Evolutionary conservation across 257 asterid genomes (phyloP), one percentile per base, ranked within the genome.

Genomic region (Cynanchum wilfordii): DNA sequence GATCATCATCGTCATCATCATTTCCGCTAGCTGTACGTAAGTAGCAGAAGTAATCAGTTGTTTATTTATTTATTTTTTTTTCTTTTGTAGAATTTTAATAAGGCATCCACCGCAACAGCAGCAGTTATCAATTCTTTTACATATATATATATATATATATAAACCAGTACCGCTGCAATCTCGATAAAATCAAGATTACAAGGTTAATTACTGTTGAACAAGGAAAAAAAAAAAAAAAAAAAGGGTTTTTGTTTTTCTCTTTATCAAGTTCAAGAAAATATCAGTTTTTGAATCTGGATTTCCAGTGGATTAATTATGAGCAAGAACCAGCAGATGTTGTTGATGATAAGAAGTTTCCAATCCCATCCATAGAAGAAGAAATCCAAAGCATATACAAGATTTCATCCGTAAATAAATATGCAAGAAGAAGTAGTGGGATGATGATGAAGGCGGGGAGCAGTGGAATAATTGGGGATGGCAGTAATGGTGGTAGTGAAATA

Each of bases 1-100:
- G 89, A 86, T 87, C 86, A 73, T 45, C 84, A 51, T 56, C 83
- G 44, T 47, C 80, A 71, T 24, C 44, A 38, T 38, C 44, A 38
- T 38, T 38, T 38, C 44, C 7, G 44, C 44, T 38, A 50, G 62
- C 60, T 10, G 78, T 68, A 75, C 33, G 68, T 59, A 73, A 73
- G 51, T 22, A 63, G 70, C 73, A 72, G 36, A 66, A 71, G 30
- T 72, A 33, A n/a, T n/a, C n/a, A n/a, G n/a, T n/a, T n/a, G n/a
- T n/a, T n/a, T n/a, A n/a, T n/a, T n/a, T n/a, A n/a, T n/a, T n/a
- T n/a, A n/a, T n/a, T n/a, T n/a, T n/a, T n/a, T n/a, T n/a, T n/a
- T n/a, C n/a, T n/a, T n/a, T n/a, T n/a, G n/a, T n/a, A n/a, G n/a
- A n/a, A n/a, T n/a, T n/a, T n/a, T n/a, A n/a, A n/a, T n/a, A n/a